Evolutionary conservation across 495 filamentous ascomycete species (phyloP), one percentile per base, ranked within the genome.

Genomic region (Trichoderma orchidacearum): DNA sequence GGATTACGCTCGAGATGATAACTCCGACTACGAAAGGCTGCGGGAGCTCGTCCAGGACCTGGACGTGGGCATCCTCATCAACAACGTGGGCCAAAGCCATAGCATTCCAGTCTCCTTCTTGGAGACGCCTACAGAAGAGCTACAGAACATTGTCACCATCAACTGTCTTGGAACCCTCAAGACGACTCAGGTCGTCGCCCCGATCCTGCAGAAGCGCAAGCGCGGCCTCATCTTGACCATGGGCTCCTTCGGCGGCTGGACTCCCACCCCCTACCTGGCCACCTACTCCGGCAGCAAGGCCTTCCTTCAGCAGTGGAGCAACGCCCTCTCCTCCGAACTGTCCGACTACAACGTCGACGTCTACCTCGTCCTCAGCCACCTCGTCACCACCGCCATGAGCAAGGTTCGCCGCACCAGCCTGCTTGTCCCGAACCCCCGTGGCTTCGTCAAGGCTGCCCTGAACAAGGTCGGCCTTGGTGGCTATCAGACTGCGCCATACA

Each of bases 221-320:
- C 84, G 85, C 51, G 93, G 94, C 29, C 75, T 99, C 25, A 90
- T 99, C 64, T 74, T 99, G 27, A 99, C 91, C 51, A 96, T 99
- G 90, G 94, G 92, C 38, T 95, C 89, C 36, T 93, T 96, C 64
- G 93, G 86, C 57, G 94, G 92, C 56, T 79, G 90, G 58, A 74
- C 93, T 58, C 94, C 94, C 17, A 95, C 90, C 2, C 94, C 93
- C 1, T 82, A 95, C 28, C 82, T 99, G 15, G 93, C 94, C 21
- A 96, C 92, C 6, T 99, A 99, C 79, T 94, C 88, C 57, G 94
- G 94, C 56, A 88, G 83, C 80, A 99, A 99, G 75, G 92, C 94
- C 25, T 99, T 99, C 79, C 79, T 99, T 57, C 91, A 96, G 70
- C 84, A 94, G 67, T 99, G 94, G 94, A 95, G 89, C 48, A 84